phyloP scores from a whole-genome alignment of 371 early-diverging fungal species.

The Mucor racemosus region DNA sequence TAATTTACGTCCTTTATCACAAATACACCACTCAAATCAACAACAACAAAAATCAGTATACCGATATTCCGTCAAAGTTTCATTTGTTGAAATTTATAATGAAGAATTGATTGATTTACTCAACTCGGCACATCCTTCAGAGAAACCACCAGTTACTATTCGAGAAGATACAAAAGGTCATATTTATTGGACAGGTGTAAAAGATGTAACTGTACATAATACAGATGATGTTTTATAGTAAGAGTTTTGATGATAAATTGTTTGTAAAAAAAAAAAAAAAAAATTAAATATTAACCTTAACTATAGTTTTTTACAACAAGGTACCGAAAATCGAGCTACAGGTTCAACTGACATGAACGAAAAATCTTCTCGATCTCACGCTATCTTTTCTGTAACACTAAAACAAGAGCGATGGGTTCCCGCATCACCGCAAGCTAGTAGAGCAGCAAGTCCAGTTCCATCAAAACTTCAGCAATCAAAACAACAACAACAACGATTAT shows the following conservation, averaged over 20 bases:
- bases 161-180: constrained; percentile 93
- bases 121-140: constrained; percentile 53
- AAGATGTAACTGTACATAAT: constrained; percentile 76
- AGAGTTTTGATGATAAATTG: constrained; percentile 8
- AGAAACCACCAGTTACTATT: constrained; percentile 76
- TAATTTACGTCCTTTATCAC: constrained; percentile 19
- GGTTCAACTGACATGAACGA: constrained; percentile 98
- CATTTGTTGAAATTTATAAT: constrained; percentile 97
- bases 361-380: constrained; percentile 95
- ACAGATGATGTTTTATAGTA: constrained; percentile 82
- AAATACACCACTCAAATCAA: not conserved
- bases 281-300: constrained; percentile 11
- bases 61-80: constrained; percentile 59
- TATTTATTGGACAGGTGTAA: constrained; percentile 89
- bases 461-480: constrained; percentile 9
- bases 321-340: constrained; percentile 87
- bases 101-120: constrained; percentile 93
- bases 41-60: constrained; percentile 20
- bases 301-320: constrained; percentile 69
- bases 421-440: constrained; percentile 17
- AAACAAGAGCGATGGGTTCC: constrained; percentile 69
- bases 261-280: no score
- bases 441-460: constrained; percentile 45
- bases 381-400: constrained; percentile 94
- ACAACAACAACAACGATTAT: not conserved